Evolutionary conservation across 192 early-diverging fungal genomes (phyloP), one percentile per base, ranked within the genome.

Genomic region (Coemansia sp.): DNA sequence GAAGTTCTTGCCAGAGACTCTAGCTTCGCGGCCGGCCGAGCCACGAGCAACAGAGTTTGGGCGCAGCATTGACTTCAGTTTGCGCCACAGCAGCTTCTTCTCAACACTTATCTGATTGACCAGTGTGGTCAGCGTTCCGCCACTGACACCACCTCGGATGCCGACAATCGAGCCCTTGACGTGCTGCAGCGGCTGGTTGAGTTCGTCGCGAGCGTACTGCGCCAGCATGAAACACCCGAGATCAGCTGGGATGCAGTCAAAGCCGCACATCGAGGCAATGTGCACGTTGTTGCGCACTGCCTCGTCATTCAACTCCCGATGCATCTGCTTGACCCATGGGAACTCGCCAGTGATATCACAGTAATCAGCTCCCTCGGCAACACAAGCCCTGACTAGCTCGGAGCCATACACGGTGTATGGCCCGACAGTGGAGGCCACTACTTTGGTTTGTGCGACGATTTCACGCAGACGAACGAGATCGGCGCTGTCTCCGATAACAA

Each of bases 181-280:
- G n/a, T 85, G 74, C 6, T 84, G 77, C 42, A 89, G 78, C 23
- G 86, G 76, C 47, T 85, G 64, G 13, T 76, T 66, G 49, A 87
- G 67, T 32, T 86, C 69, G 10, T 82, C 65, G 30, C 73, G 78
- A 10, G 88, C 67, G 62, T 84, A 86, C 46, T 89, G 75, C 0
- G 86, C 87, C 10, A 89, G 78, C 93, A 97, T 88, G 47, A 90
- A 87, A 23, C 89, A 85, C 21, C 93, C 92, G 11, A 97, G 70
- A 68, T 97, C 95, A 16, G 91, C 92, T 2, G 95, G 95, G 2
- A 98, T 88, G 28, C 92, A 93, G 72, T 98, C 96, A 73, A 96
- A 98, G 4, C 95, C 96, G 71, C 92, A 95, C 38, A 86, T 66
- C 21, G 93, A 89, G 3, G 94, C 89, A 59, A 98, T 88, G n/a